Evolutionary conservation across 352 stramenopile species (phyloP).

Genomic region (Phytopythium helicoides): DNA sequence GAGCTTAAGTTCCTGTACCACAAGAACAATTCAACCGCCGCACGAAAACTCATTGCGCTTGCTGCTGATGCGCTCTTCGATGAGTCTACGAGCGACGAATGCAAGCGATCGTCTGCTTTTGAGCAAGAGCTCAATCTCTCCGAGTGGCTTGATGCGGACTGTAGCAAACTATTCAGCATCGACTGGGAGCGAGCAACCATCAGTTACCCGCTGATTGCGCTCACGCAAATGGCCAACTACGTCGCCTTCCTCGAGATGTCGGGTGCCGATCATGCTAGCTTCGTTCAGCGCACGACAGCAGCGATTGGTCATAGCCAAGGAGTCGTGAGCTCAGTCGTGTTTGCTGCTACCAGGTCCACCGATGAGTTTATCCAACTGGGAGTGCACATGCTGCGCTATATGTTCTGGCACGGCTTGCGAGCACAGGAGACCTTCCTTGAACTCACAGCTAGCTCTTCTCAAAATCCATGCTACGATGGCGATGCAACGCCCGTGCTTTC

Average conservation of each 20-base stretch:
- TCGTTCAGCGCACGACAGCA: slow-evolving; percentile 39
- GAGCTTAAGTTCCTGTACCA: slow-evolving; percentile 55
- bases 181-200: slow-evolving; percentile 47
- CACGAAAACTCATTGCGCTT: slow-evolving; percentile 40
- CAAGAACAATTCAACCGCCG: slow-evolving; percentile 18
- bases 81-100: slow-evolving; percentile 43
- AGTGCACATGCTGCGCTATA: slow-evolving; percentile 58
- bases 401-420: slow-evolving; percentile 83
- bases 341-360: slow-evolving; percentile 51
- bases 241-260: slow-evolving; percentile 57
- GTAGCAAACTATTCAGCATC: slow-evolving; percentile 4
- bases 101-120: slow-evolving; percentile 40
- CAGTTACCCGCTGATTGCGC: slow-evolving; percentile 76
- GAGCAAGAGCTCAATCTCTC: slow-evolving; percentile 47
- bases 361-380: slow-evolving; percentile 47
- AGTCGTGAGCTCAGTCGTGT: slow-evolving; percentile 65
- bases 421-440: slow-evolving; percentile 55
- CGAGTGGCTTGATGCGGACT: slow-evolving; percentile 43
- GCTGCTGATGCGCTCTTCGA: slow-evolving; percentile 42
- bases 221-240: slow-evolving; percentile 81
- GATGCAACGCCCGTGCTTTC: slow-evolving; percentile 69
- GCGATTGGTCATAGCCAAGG: slow-evolving; percentile 80
- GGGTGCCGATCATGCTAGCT: slow-evolving; percentile 47
- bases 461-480: slow-evolving; percentile 21
- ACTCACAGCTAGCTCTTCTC: slow-evolving; percentile 21